Evolutionary conservation across 257 asterid species (phyloP), one percentile per base, ranked within the genome.

Genomic region (Jacaranda mimosifolia): DNA sequence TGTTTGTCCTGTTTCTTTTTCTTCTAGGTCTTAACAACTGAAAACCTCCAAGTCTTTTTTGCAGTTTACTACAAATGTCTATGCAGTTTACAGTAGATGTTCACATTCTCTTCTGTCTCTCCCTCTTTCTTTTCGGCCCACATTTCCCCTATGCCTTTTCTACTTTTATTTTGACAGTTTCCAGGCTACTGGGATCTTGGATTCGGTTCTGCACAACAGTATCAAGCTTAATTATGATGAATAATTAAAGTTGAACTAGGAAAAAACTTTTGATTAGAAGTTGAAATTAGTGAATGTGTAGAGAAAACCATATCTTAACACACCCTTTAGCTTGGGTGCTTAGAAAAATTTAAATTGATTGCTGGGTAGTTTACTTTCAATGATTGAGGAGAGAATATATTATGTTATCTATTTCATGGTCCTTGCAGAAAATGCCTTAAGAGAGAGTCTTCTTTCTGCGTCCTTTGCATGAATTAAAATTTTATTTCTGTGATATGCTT

Each of bases 161-260:
- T 26, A 26, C 32, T 26, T 26, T 26, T 26, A 0, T 1, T 75
- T 68, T 73, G 35, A 46, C 68, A 82, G 70, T 81, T 84, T 78
- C 66, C 93, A 94, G 98, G 99, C 92, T 80, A 97, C 99, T 15
- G 98, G 98, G 69, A 93, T 95, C 74, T 14, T 95, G 88, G 98
- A 95, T 60, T 88, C 97, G 0, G 70, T 93, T 77, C 82, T 91
- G 81, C 97, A 91, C 89, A 85, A 90, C 77, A 86, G 91, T 7
- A 19, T 93, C 68, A 87, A 87, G 84, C 57, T 95, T 75, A 26
- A 26, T 26, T 26, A 26, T 26, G 32, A 77, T 93, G 86, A 86
- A 88, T 73, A n/a, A n/a, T n/a, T n/a, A 95, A 95, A 81, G 90
- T 93, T 55, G 97, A 95, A 82, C 86, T 95, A 64, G 98, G 99